Percentiles rank a stretch among this genome's conserved stretches.
Conservation (phyloP, 2,329 filamentous ascomycete species). For the Ilyonectria robusta region DNA sequence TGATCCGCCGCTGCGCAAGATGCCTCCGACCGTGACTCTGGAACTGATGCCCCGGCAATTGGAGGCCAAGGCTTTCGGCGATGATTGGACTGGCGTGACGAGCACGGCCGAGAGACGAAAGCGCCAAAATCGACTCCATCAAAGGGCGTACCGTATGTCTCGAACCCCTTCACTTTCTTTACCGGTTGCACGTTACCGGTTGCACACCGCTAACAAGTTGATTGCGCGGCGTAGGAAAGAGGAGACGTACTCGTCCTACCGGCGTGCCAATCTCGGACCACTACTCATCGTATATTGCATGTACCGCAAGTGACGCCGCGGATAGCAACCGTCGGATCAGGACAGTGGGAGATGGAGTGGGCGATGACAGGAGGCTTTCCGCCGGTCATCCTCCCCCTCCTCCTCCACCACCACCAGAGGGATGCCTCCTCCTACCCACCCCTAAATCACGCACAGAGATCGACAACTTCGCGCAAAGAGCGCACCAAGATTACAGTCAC, state of each 20-base stretch:
- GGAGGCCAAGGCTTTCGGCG: not conserved
- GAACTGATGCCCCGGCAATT: not conserved
- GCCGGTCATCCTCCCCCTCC: not conserved
- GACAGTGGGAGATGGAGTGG: not conserved
- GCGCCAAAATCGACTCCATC: not conserved
- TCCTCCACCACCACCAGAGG: not conserved
- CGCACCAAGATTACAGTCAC: not conserved
- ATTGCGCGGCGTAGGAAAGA: not conserved
- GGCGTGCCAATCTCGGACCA: too few species aligned
- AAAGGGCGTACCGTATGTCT: not conserved
- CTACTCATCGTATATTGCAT: too few species aligned
- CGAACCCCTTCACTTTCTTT: not conserved
- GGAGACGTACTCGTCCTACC: too few species aligned
- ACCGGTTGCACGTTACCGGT: not conserved
- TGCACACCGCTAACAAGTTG: not conserved
- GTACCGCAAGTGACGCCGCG: not conserved
- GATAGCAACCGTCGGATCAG: not conserved
- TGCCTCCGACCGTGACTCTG: not conserved
- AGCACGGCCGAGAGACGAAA: not conserved
- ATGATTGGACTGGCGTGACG: constrained; percentile 7
- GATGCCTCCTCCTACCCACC: constrained; percentile 2
- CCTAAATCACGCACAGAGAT: constrained; percentile 3
- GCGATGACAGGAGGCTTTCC: not conserved
- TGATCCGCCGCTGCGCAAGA: not conserved
- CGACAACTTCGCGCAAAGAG: constrained; percentile 3